Evolutionary conservation across 495 filamentous ascomycete species (phyloP), one percentile per base, ranked within the genome.

Genomic region (Xylaria intraflava): DNA sequence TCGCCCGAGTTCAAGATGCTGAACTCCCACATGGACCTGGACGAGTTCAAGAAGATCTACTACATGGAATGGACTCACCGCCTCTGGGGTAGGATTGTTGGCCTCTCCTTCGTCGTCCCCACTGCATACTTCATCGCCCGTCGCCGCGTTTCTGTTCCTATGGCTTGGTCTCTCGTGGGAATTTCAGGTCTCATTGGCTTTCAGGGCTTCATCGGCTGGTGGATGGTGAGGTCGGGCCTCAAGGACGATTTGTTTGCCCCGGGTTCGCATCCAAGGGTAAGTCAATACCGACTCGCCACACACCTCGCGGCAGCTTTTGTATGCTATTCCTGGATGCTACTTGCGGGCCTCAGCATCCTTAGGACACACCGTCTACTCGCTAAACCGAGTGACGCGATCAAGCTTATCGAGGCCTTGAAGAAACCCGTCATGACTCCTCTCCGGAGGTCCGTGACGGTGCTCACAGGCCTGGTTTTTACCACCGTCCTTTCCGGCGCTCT

Each of bases 11-110:
- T 88, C 75, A 81, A 86, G 61, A 79, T 88, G 26, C 75, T 98
- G 42, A 97, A 98, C 72, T 81, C 90, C 17, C 79, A 89, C 64
- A 98, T 98, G 93, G 85, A 74, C 27, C 72, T 97, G 29, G 79
- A 81, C 29, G 94, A 96, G 64, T 98, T 96, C 73, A 96, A 97
- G 69, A 87, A 89, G 68, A 98, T 98, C 56, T 97, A 97, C 78
- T 97, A 85, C 69, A 97, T 98, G 94, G 93, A 98, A 78, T 98
- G 94, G 94, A 83, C 85, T 4, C 93, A 98, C 71, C 83, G 93
- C 16, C 80, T 96, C 39, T 96, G 93, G 90, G 93, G 94, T n/a
- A 82, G 93, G 42, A 76, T 95, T 48, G 85, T 98, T 35, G 93
- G 94, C 23, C 62, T 97, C 35, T 86, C 89, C 16, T 96, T 96